phyloP scores from a whole-genome alignment of 2,329 filamentous ascomycete genomes.

The Ascosphaera apis region DNA sequence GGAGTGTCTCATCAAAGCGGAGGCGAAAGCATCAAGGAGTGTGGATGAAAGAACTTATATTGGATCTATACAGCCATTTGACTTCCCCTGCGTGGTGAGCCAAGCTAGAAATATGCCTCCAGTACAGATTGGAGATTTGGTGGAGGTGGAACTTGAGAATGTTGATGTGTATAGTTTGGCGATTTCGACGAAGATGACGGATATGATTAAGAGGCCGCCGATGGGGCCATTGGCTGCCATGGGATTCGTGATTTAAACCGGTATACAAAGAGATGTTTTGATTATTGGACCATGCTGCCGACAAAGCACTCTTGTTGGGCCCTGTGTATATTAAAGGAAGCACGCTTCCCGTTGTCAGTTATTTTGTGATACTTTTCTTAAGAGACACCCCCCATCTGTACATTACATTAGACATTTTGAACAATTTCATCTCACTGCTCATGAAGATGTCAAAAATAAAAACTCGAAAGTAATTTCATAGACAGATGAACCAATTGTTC shows the following conservation, averaged over 20 bases:
- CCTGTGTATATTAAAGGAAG: too few species aligned
- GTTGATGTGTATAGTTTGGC: constrained; percentile 6
- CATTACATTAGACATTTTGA: too few species aligned
- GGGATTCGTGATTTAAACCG: constrained; percentile 3
- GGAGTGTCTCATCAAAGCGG: constrained; percentile 13
- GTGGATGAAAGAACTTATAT: constrained; percentile 4
- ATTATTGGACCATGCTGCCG: too few species aligned
- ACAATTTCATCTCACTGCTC: background rate
- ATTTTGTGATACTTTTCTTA: background rate
- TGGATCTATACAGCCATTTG: constrained; percentile 7
- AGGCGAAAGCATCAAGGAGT: constrained; percentile 5
- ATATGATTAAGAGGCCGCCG: constrained; percentile 4
- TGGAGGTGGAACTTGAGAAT: constrained; percentile 6
- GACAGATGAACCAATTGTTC: too few species aligned
- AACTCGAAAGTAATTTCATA: too few species aligned
- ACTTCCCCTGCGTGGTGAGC: constrained; percentile 6
- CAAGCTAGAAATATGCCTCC: constrained; percentile 1
- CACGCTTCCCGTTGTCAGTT: background rate
- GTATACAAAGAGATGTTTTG: too few species aligned
- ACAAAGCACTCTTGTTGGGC: too few species aligned
- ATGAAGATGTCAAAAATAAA: too few species aligned
- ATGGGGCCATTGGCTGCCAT: constrained; percentile 1
- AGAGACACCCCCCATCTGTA: background rate
- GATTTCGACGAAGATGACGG: constrained; percentile 4
- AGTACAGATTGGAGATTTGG: constrained; percentile 6